Conservation (phyloP, 2,329 filamentous ascomycete genomes). For the Thelonectria blattea region DNA sequence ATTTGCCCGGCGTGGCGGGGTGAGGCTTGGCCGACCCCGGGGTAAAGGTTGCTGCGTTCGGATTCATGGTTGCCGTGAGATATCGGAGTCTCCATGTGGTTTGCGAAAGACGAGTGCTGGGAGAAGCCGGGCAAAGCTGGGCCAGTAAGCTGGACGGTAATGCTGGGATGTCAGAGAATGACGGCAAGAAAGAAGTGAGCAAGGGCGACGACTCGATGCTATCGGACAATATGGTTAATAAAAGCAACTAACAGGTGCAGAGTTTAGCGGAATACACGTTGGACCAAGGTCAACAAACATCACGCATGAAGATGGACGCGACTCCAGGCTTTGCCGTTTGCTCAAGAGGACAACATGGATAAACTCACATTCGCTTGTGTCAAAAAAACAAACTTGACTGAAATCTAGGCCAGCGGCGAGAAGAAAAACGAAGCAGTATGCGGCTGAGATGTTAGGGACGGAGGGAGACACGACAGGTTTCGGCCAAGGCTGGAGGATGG, state of each 20-base stretch:
- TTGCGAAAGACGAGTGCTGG: neutral
- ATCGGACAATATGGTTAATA: neutral
- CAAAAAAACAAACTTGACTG: neutral
- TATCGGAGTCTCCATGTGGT: neutral
- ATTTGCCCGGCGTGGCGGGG: neutral
- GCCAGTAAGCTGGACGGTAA: neutral
- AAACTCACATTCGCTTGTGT: neutral
- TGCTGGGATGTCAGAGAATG: neutral
- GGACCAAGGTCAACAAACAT: neutral
- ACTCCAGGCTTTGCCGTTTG: neutral
- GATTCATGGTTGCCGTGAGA: slow-evolving; percentile 36
- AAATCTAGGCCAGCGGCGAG: neutral
- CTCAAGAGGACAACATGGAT: neutral
- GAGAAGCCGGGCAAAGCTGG: neutral
- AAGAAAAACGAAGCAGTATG: neutral
- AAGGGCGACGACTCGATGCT: neutral
- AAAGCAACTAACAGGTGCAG: neutral
- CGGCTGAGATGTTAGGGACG: neutral
- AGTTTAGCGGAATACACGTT: neutral
- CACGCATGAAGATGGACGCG: neutral
- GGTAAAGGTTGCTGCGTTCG: slow-evolving; percentile 36
- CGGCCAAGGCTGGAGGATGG: neutral
- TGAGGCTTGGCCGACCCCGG: slow-evolving; percentile 19
- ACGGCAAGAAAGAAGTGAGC: neutral
- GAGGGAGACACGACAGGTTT: neutral